These are phyloP conservation scores for Dactylellina parvicollis DNA, from an alignment of 2,329 filamentous ascomycete genomes.

Conservation along the genomic window DNA sequence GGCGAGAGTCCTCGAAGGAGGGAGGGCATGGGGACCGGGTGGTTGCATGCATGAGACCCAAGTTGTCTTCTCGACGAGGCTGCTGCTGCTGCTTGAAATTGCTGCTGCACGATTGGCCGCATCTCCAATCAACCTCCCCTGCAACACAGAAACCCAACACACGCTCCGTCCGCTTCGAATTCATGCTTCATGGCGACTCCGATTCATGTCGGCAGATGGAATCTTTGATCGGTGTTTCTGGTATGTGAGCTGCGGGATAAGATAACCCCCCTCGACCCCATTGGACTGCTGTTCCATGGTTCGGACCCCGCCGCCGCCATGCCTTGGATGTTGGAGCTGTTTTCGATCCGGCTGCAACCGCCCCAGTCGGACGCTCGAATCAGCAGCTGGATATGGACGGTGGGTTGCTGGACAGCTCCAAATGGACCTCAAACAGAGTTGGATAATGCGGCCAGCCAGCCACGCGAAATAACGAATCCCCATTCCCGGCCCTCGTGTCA, in stretches of 20 bases:
- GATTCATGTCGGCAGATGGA: no score
- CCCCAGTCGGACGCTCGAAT: conserved; percentile 9
- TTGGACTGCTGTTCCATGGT: not conserved
- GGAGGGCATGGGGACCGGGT: no score
- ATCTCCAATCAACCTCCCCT: not conserved
- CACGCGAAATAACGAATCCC: conserved; percentile 19
- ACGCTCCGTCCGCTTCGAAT: no score
- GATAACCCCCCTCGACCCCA: no score
- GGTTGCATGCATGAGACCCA: no score
- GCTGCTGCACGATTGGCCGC: not conserved
- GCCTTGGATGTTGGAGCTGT: no score
- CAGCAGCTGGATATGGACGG: conserved; percentile 4
- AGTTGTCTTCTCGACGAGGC: no score
- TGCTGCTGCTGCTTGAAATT: not conserved
- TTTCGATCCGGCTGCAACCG: conserved; percentile 27
- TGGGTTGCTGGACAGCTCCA: not conserved
- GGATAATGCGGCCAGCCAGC: conserved; percentile 24
- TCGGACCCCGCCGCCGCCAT: conserved; percentile 25
- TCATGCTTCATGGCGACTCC: no score
- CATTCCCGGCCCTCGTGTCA: conserved; percentile 10
- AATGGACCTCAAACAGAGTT: not conserved
- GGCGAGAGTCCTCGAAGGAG: not conserved
- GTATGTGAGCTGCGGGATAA: not conserved
- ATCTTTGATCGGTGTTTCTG: no score
- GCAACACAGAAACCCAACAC: not conserved